These are phyloP conservation scores for Debaryomyces maramus DNA, from an alignment of 805 yeast species.

Conservation along the genomic window DNA sequence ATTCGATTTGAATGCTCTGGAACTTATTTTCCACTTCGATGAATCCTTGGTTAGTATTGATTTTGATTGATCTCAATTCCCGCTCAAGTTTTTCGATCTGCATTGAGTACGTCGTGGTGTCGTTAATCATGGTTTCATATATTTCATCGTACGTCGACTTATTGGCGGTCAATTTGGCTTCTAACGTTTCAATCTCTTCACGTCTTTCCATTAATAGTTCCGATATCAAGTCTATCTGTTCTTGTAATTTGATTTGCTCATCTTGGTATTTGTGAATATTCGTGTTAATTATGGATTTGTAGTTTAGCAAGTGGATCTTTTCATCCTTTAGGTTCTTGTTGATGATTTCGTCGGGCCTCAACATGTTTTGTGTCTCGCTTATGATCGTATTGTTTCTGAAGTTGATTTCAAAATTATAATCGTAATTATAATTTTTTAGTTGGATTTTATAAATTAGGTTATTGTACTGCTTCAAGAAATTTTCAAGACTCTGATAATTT, in stretches of 20 bases:
- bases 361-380: constrained; percentile 11
- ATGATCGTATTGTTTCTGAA: constrained; percentile 19
- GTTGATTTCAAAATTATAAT: constrained; percentile 41
- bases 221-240: constrained; percentile 53
- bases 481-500: constrained; percentile 52
- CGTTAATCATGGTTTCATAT: constrained; percentile 53
- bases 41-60: constrained; percentile 49
- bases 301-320: constrained; percentile 34
- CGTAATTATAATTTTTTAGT: constrained; percentile 11
- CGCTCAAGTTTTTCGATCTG: constrained; percentile 65
- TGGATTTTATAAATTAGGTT: constrained; percentile 49
- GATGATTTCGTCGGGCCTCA: constrained; percentile 39
- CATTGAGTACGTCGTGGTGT: constrained; percentile 53
- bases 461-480: constrained; percentile 57
- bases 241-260: constrained; percentile 56
- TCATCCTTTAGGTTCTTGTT: constrained; percentile 47
- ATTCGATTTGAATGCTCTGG: constrained; percentile 52
- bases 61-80: constrained; percentile 51
- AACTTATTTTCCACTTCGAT: constrained; percentile 47
- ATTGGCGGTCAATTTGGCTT: constrained; percentile 52
- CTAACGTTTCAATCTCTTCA: constrained; percentile 56
- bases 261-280: constrained; percentile 55
- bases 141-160: constrained; percentile 57
- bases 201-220: constrained; percentile 58
- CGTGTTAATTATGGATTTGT: constrained; percentile 35